A percentile compares a stretch with the other conserved stretches of the same genome.
Evolutionary conservation across 2,329 filamentous ascomycete species (phyloP).

Genomic region (Zalaria sp.): DNA sequence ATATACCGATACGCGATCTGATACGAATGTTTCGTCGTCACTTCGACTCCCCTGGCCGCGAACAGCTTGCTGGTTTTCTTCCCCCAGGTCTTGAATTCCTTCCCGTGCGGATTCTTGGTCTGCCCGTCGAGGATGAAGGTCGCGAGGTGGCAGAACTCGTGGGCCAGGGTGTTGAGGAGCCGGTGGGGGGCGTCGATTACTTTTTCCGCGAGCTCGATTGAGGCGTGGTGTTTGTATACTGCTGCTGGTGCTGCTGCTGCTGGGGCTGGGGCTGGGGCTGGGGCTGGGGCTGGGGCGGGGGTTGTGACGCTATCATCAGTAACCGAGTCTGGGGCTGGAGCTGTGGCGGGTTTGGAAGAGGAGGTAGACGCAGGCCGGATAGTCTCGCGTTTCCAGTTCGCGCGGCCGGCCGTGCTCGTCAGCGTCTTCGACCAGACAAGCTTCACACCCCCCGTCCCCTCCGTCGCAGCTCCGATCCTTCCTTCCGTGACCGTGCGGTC

Average conservation of each 20-base stretch:
- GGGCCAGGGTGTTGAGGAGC: constrained; percentile 80
- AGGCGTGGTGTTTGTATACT: constrained; percentile 39
- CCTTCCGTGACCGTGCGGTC: constrained; percentile 50
- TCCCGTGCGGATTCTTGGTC: constrained; percentile 65
- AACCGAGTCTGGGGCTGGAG: constrained; percentile 8
- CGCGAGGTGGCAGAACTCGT: constrained; percentile 90
- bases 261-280: constrained; percentile 3
- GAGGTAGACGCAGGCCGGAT: background rate
- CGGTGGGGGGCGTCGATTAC: constrained; percentile 67
- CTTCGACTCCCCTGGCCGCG: constrained; percentile 48
- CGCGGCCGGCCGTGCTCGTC: constrained; percentile 59
- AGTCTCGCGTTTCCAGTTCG: constrained; percentile 34
- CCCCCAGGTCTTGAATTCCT: constrained; percentile 71
- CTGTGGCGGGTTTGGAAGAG: constrained; percentile 9
- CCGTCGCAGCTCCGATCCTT: constrained; percentile 43
- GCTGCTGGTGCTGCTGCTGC: too few relatives aligned
- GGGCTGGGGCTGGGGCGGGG: constrained; percentile 10
- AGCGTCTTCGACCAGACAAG: constrained; percentile 67
- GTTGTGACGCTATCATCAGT: constrained; percentile 2
- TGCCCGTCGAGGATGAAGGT: constrained; percentile 78
- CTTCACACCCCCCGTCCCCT: constrained; percentile 53
- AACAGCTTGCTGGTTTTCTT: constrained; percentile 42
- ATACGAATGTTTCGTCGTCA: constrained; percentile 85
- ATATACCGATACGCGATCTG: constrained; percentile 85
- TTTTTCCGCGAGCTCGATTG: constrained; percentile 79